phyloP scores from a whole-genome alignment of 192 early-diverging fungal species.

The Coemansia asiatica region DNA sequence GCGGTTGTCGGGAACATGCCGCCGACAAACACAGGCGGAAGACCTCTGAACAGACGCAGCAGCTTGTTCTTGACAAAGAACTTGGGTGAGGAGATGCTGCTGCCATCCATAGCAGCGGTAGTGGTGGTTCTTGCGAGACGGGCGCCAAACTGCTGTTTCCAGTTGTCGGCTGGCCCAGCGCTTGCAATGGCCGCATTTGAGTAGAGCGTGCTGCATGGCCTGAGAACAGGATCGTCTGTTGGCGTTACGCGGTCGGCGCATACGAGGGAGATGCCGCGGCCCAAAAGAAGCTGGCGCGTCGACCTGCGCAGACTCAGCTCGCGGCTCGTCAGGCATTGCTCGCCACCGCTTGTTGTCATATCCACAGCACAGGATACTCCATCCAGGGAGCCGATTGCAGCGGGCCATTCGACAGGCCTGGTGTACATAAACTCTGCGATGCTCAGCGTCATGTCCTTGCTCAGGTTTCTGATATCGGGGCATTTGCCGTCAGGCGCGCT shows the following conservation, averaged over 20 bases:
- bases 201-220: neutral
- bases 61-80: neutral
- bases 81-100: neutral
- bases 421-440: constrained; percentile 30
- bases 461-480: constrained; percentile 12
- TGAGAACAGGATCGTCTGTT: neutral
- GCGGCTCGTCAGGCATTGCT: constrained; percentile 58
- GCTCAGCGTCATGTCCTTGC: constrained; percentile 15
- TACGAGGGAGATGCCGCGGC: constrained; percentile 66
- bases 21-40: constrained; percentile 86
- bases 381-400: constrained; percentile 14
- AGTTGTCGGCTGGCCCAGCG: constrained; percentile 61
- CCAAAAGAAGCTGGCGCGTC: constrained; percentile 82
- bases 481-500: constrained; percentile 69
- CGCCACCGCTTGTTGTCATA: constrained; percentile 72
- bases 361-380: constrained; percentile 81
- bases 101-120: neutral
- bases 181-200: constrained; percentile 10
- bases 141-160: constrained; percentile 79
- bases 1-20: constrained; percentile 89
- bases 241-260: constrained; percentile 13
- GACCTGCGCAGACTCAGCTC: neutral
- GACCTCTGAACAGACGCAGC: constrained; percentile 22
- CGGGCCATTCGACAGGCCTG: constrained; percentile 36
- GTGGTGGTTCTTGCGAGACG: constrained; percentile 60